These are phyloP conservation scores for Parietaria judaica DNA, from an alignment of 306 rosid genomes.

Conservation along the genomic window DNA sequence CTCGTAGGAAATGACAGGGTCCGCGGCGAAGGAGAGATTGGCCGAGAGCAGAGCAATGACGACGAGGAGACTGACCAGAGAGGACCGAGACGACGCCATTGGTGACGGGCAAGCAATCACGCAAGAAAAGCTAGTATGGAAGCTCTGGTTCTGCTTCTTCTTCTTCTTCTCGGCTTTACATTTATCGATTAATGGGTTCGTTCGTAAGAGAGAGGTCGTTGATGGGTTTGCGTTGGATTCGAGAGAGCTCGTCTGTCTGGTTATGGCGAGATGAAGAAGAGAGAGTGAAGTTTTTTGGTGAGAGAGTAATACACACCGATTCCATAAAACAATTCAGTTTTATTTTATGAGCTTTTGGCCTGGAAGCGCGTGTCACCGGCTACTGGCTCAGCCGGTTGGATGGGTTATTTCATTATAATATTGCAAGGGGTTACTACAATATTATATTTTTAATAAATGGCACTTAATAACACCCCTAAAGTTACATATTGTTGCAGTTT, in stretches of 20 bases:
- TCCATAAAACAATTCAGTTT: background rate
- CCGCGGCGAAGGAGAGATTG: constrained; percentile 41
- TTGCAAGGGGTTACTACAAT: too few species aligned
- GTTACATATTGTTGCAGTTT: too few species aligned
- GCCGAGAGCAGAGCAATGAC: constrained; percentile 28
- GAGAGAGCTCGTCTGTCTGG: background rate
- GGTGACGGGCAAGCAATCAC: background rate
- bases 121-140: background rate
- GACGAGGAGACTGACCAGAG: constrained; percentile 16
- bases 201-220: background rate
- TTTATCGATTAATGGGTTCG: background rate
- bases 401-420: background rate
- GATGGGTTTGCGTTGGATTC: constrained; percentile 1
- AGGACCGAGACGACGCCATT: constrained; percentile 31
- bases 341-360: background rate
- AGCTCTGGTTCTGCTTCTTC: too few species aligned
- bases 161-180: constrained; percentile 4
- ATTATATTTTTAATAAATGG: too few species aligned
- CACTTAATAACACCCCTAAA: too few species aligned
- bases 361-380: constrained; percentile 2
- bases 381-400: constrained; percentile 17
- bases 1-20: constrained; percentile 46
- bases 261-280: background rate
- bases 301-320: background rate
- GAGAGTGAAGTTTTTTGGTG: background rate